Percentiles rank a stretch among this genome's conserved stretches.
Evolutionary conservation across 495 filamentous ascomycete genomes (phyloP).

Genomic region (Daldinia grandis): DNA sequence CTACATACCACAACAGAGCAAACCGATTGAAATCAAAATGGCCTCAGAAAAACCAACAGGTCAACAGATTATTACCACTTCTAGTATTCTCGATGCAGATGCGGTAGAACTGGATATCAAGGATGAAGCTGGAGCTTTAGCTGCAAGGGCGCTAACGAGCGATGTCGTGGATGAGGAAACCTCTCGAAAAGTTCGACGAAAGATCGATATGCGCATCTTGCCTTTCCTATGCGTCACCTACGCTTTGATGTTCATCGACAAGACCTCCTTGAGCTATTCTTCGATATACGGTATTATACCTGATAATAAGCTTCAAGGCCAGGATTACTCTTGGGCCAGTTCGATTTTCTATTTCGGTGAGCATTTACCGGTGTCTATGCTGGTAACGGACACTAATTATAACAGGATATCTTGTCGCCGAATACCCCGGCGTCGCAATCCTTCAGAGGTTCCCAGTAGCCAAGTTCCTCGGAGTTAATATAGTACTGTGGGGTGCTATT

Average conservation of each 20-base stretch:
- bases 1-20: not conserved
- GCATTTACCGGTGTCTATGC: not conserved
- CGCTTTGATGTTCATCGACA: constrained; percentile 32
- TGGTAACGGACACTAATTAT: constrained; percentile 1
- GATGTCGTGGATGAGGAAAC: constrained; percentile 26
- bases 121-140: constrained; percentile 39
- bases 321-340: constrained; percentile 63
- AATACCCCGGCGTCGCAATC: constrained; percentile 59
- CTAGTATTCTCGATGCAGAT: constrained; percentile 2
- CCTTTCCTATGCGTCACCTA: constrained; percentile 35
- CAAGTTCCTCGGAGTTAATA: constrained; percentile 50
- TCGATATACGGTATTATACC: constrained; percentile 36
- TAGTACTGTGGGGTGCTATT: constrained; percentile 32
- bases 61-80: not conserved
- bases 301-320: constrained; percentile 37
- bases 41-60: constrained; percentile 7
- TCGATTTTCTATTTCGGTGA: constrained; percentile 45
- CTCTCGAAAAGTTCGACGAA: constrained; percentile 36
- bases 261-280: constrained; percentile 34
- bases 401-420: constrained; percentile 50
- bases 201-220: constrained; percentile 43
- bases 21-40: not conserved
- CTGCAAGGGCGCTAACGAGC: constrained; percentile 35
- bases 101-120: constrained; percentile 28
- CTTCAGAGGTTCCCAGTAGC: constrained; percentile 59